Base-by-base conservation (phyloP, 164 flowering plant species). In the Vitis rotundifolia region DNA sequence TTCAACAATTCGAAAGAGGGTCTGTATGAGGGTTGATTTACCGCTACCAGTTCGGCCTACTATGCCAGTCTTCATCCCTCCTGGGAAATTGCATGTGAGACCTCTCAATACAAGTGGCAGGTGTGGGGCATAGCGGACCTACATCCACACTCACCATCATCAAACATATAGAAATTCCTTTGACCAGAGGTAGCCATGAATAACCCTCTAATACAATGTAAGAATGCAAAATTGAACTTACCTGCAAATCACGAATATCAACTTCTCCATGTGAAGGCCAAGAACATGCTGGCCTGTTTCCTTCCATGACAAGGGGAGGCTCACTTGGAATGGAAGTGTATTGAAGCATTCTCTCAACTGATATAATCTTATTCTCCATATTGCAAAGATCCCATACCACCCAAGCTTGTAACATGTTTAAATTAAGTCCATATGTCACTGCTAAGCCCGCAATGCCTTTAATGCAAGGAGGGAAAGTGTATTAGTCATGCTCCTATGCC, bases 1-100 rank as follows among this genome's bases (percentile, higher is more conserved):
- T 13, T 91, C 97, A 44, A 91, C 85, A 48, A 90, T 75, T 19
- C 94, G 85, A 77, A 90, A 90, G 62, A 91, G 86, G 14, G 94
- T 76, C 66, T 88, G 93, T 53, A 91, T 84, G 47, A 91, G 89
- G 73, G 97, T 91, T 8, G 97, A 85, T 79, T 91, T 91, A 1
- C 97, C 93, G 73, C 97, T 90, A 18, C 94, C 97, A 1, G 94
- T 91, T 71, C 97, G 81, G 14, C 97, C 97, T 11, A 91, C 97
- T 70, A 91, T 86, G 10, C 97, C 94, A 50, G 86, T 88, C 78
- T 84, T 91, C 81, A 61, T 80, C 13, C 91, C 92, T 69, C 92
- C 95, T 11, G 68, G 71, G 64, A 92, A 86, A 31, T 88, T 90
- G 76, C 97, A 92, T 9, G 93, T 84, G 44, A 92, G 70, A 28